A percentile compares a stretch with the other conserved stretches of the same genome.
phyloP scores from a whole-genome alignment of 768 basidiomycete genomes.

The Panellus pusillus region DNA sequence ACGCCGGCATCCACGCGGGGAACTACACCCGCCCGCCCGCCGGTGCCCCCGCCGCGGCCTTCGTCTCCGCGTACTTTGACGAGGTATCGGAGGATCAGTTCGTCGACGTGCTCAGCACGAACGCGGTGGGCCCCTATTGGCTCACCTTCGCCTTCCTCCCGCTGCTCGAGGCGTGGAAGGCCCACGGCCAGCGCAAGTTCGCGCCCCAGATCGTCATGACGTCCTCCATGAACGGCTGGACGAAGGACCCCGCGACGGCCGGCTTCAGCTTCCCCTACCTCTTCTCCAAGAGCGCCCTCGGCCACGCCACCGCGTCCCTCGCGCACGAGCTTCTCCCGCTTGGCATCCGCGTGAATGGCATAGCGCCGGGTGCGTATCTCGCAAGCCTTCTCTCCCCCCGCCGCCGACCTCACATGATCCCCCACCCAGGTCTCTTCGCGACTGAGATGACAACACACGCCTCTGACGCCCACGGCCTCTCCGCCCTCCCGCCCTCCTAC shows the following conservation, averaged over 20 bases:
- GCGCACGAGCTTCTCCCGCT: conserved; percentile 49
- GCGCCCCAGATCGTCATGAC: conserved; percentile 52
- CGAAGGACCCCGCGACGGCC: conserved; percentile 46
- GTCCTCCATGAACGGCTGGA: conserved; percentile 54
- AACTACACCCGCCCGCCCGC: conserved; percentile 27
- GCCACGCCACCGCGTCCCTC: conserved; percentile 44
- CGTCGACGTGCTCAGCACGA: conserved; percentile 35
- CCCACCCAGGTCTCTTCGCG: conserved; percentile 31
- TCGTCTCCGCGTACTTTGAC: conserved; percentile 40
- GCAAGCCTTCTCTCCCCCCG: not conserved
- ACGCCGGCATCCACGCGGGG: conserved; percentile 40
- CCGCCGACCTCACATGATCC: not conserved
- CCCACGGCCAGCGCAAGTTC: conserved; percentile 29
- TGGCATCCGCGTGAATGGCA: conserved; percentile 49
- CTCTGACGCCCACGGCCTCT: conserved; percentile 26
- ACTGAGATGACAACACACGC: conserved; percentile 34
- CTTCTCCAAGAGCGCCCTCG: conserved; percentile 49
- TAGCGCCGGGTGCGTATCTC: conserved; percentile 42
- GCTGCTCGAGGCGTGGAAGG: conserved; percentile 48
- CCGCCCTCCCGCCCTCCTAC: conserved; percentile 21
- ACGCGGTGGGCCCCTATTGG: conserved; percentile 52
- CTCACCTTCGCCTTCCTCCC: conserved; percentile 58
- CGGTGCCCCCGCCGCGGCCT: conserved; percentile 35
- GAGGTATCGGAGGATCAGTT: conserved; percentile 38
- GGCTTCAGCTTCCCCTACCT: conserved; percentile 46